phyloP scores from a whole-genome alignment of 1,284 basidiomycete genomes.

The Prillingera fragicola region DNA sequence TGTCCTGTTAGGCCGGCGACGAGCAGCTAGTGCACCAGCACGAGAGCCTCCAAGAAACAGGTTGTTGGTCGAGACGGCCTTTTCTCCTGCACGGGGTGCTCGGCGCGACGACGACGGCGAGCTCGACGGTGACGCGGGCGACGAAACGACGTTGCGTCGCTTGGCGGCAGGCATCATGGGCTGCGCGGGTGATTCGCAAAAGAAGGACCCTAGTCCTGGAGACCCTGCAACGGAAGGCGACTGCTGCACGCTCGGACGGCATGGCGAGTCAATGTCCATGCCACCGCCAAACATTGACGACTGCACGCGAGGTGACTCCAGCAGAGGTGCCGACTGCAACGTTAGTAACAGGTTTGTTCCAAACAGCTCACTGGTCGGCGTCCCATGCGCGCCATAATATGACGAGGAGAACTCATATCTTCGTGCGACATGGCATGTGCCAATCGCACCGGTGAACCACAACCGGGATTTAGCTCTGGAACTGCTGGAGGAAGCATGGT shows the following conservation, averaged over 20 bases:
- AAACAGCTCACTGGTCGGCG: slow-evolving; percentile 33
- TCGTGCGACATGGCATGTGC: slow-evolving; percentile 38
- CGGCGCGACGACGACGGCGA: slow-evolving; percentile 43
- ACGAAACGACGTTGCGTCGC: slow-evolving; percentile 32
- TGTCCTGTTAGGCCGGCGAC: slow-evolving; percentile 24
- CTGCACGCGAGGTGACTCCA: slow-evolving; percentile 9
- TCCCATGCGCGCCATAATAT: slow-evolving; percentile 25
- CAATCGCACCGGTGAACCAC: slow-evolving; percentile 26
- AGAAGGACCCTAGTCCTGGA: slow-evolving; percentile 42
- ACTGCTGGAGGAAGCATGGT: slow-evolving; percentile 40
- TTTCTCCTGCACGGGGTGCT: slow-evolving; percentile 28
- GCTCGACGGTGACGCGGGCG: slow-evolving; percentile 39
- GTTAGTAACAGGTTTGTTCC: background rate
- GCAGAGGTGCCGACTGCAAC: slow-evolving; percentile 13
- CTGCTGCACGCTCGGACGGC: slow-evolving; percentile 13
- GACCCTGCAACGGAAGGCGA: slow-evolving; percentile 30
- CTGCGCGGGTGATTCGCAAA: slow-evolving; percentile 41
- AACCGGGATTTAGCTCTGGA: slow-evolving; percentile 22
- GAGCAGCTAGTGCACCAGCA: slow-evolving; percentile 20
- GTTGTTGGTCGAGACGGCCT: slow-evolving; percentile 32
- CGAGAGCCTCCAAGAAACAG: slow-evolving; percentile 28
- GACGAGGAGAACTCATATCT: slow-evolving; percentile 24
- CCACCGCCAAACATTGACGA: slow-evolving; percentile 2
- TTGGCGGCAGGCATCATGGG: slow-evolving; percentile 28
- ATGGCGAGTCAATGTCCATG: slow-evolving; percentile 44